Conservation (phyloP, 2,329 filamentous ascomycete genomes). For the Leptographium flavum region DNA sequence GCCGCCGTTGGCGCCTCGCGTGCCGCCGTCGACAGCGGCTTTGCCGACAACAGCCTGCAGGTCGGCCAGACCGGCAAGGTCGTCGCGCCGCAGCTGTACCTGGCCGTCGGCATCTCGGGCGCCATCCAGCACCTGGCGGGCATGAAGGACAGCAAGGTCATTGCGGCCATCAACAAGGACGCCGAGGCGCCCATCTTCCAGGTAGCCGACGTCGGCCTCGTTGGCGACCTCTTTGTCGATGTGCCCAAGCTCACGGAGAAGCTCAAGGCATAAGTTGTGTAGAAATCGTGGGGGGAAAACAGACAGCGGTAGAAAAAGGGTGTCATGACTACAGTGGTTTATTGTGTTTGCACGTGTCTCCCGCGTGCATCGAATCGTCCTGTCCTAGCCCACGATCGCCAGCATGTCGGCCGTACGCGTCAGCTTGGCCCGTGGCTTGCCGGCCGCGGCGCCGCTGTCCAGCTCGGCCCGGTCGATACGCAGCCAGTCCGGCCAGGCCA, state of each 20-base stretch:
- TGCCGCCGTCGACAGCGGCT: conserved; percentile 91
- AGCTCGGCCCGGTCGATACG: conserved; percentile 70
- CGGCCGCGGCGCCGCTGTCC: conserved; percentile 45
- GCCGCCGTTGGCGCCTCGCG: conserved; percentile 93
- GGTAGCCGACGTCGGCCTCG: conserved; percentile 87
- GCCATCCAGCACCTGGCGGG: conserved; percentile 96
- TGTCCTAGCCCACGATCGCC: conserved; percentile 25
- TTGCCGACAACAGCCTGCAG: conserved; percentile 95
- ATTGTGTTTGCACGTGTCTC: too few species aligned
- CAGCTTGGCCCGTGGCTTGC: conserved; percentile 68
- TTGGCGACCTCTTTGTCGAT: conserved; percentile 90
- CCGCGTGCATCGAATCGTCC: neutral
- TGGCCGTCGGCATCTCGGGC: conserved; percentile 90
- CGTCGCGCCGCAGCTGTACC: conserved; percentile 86
- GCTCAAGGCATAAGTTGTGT: conserved; percentile 40
- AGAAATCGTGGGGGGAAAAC: neutral
- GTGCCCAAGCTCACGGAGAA: conserved; percentile 95
- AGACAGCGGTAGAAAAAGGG: neutral
- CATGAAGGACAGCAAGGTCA: conserved; percentile 99
- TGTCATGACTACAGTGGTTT: neutral
- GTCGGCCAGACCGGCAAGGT: conserved; percentile 99
- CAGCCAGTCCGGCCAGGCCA: conserved; percentile 75
- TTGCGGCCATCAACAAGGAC: conserved; percentile 98
- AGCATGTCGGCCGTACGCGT: conserved; percentile 44
- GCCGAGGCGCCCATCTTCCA: conserved; percentile 96